Conservation (phyloP, 2,329 filamentous ascomycete genomes). For the Arthrobotrys sinensis region DNA sequence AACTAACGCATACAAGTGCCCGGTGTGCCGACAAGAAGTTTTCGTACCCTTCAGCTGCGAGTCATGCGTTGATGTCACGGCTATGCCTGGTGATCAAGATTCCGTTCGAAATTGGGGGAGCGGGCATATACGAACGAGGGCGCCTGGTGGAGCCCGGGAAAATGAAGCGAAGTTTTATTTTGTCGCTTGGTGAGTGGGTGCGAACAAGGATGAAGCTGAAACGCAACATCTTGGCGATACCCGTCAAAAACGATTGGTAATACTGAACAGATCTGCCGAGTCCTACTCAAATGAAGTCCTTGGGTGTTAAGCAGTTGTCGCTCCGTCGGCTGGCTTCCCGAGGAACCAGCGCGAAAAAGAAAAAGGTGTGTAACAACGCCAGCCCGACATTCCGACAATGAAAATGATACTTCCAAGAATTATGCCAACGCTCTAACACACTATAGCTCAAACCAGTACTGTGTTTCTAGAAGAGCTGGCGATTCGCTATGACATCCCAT, state of each 20-base stretch:
- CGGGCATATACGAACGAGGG: not conserved
- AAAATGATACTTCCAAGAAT: constrained; percentile 1
- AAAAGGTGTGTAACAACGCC: constrained; percentile 36
- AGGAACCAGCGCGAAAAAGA: constrained; percentile 38
- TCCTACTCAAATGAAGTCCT: not conserved
- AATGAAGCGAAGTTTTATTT: constrained; percentile 39
- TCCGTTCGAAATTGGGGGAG: not conserved
- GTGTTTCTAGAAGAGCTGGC: constrained; percentile 9
- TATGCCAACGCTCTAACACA: constrained; percentile 23
- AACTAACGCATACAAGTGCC: not conserved
- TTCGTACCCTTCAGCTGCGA: not conserved
- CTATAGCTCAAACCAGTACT: constrained; percentile 1
- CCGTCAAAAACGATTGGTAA: constrained; percentile 17
- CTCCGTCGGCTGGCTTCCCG: constrained; percentile 57
- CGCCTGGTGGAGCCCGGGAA: constrained; percentile 25
- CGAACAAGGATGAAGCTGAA: constrained; percentile 21
- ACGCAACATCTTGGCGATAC: constrained; percentile 36
- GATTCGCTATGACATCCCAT: not conserved
- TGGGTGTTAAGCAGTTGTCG: constrained; percentile 8
- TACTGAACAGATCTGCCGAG: constrained; percentile 14
- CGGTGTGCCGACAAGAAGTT: not conserved
- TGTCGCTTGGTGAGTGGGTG: constrained; percentile 1
- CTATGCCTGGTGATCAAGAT: constrained; percentile 4
- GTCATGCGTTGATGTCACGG: not conserved
- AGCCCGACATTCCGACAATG: constrained; percentile 47